These are phyloP conservation scores for Tylopilus sp. DNA, from an alignment of 1,284 basidiomycete genomes.

Conservation along the genomic window DNA sequence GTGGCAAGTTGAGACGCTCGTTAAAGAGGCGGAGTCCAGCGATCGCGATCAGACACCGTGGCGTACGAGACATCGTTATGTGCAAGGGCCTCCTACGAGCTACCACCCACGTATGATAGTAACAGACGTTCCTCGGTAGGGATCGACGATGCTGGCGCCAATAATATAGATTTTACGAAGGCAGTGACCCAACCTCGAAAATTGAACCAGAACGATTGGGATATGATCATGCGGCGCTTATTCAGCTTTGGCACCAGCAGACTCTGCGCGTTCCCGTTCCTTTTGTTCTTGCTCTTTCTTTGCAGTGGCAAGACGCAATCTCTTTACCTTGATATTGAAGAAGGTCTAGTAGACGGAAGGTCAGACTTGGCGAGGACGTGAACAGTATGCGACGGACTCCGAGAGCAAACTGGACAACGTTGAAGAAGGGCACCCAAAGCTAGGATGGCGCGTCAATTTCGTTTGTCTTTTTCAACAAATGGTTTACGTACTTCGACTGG, in stretches of 20 bases:
- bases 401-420: conserved; percentile 27
- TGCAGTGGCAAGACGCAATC: conserved; percentile 49
- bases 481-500: conserved; percentile 28
- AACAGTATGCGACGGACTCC: conserved; percentile 23
- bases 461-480: not conserved
- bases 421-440: conserved; percentile 36
- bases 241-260: conserved; percentile 16
- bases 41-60: conserved; percentile 18
- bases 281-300: conserved; percentile 42
- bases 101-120: conserved; percentile 46
- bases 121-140: conserved; percentile 26
- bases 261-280: conserved; percentile 31
- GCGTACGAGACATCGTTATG: conserved; percentile 46
- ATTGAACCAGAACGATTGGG: not conserved
- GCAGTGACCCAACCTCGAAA: conserved; percentile 1
- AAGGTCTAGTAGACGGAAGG: conserved; percentile 47
- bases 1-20: conserved; percentile 65
- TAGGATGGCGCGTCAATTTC: conserved; percentile 14
- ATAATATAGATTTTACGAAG: conserved; percentile 8
- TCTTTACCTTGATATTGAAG: conserved; percentile 70
- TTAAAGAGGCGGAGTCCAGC: conserved; percentile 38
- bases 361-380: not conserved
- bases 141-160: not conserved
- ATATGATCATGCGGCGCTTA: conserved; percentile 11
- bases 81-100: conserved; percentile 43